Evolutionary conservation across 2,329 filamentous ascomycete species (phyloP).

Genomic region (Alternaria sp.): DNA sequence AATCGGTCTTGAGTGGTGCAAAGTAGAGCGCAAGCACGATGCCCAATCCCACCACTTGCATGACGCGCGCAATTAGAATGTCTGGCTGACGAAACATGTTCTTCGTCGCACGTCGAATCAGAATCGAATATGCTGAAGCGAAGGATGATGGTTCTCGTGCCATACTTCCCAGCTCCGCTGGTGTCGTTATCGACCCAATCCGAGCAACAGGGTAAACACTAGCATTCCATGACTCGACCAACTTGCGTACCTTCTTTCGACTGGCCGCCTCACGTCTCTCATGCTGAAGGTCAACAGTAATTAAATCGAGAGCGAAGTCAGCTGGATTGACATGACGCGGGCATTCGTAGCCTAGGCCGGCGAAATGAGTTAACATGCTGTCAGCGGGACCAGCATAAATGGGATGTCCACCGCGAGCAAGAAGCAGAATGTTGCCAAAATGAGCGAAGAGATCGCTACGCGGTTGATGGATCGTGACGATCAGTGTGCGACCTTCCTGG

Average conservation of each 20-base stretch:
- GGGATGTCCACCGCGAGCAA: constrained; percentile 73
- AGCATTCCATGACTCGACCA: constrained; percentile 68
- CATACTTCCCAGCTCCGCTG: constrained; percentile 76
- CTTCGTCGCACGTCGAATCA: constrained; percentile 72
- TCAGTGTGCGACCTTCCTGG: constrained; percentile 75
- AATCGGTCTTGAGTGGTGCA: constrained; percentile 73
- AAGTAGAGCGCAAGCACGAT: constrained; percentile 63
- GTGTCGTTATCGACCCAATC: constrained; percentile 63
- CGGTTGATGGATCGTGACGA: constrained; percentile 82
- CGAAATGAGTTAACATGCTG: constrained; percentile 73
- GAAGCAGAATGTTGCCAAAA: constrained; percentile 75
- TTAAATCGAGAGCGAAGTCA: constrained; percentile 79
- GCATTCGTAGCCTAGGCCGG: constrained; percentile 68
- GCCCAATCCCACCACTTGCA: constrained; percentile 51
- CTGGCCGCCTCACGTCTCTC: constrained; percentile 69
- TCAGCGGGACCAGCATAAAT: constrained; percentile 72
- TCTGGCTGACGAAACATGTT: constrained; percentile 61
- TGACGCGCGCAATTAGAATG: constrained; percentile 47
- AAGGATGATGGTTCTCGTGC: constrained; percentile 71
- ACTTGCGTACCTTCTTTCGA: constrained; percentile 66
- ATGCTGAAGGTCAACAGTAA: constrained; percentile 78
- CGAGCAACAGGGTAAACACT: constrained; percentile 37
- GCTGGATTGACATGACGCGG: constrained; percentile 77
- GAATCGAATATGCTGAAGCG: constrained; percentile 69
- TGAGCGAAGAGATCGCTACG: constrained; percentile 75